These are phyloP conservation scores for Puccinia triticina DNA, from an alignment of 1,284 basidiomycete species.

Conservation along the genomic window DNA sequence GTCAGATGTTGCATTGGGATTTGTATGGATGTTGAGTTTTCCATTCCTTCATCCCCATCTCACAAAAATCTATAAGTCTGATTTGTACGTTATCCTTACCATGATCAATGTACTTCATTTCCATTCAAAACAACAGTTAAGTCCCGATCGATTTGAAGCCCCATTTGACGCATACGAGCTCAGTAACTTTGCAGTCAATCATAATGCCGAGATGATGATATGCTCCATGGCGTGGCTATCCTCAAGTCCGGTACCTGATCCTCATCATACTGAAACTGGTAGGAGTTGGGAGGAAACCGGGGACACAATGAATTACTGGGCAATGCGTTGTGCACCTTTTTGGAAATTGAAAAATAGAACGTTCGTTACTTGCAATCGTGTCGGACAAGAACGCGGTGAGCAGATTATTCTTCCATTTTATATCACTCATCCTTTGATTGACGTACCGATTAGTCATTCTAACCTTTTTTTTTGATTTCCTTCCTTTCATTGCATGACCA, in stretches of 20 bases:
- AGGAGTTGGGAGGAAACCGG: conserved; percentile 19
- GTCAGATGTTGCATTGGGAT: conserved; percentile 49
- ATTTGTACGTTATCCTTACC: not conserved
- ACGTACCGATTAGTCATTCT: not conserved
- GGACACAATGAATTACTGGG: conserved; percentile 28
- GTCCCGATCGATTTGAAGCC: conserved; percentile 40
- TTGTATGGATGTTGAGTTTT: conserved; percentile 49
- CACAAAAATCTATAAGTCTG: not conserved
- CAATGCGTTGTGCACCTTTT: conserved; percentile 35
- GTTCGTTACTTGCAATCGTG: conserved; percentile 49
- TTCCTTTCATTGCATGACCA: conserved; percentile 16
- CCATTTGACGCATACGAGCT: conserved; percentile 43
- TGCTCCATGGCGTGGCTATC: conserved; percentile 41
- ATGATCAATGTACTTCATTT: not conserved
- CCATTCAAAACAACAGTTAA: not conserved
- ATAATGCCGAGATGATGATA: conserved; percentile 26
- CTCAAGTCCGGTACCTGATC: conserved; percentile 16
- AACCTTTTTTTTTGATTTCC: not conserved
- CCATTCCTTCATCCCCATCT: not conserved
- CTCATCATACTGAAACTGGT: conserved; percentile 12
- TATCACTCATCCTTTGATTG: not conserved
- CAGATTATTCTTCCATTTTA: not conserved
- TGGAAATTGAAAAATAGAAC: conserved; percentile 27
- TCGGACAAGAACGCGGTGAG: conserved; percentile 33
- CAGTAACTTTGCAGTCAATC: conserved; percentile 28